These are phyloP conservation scores for Exophiala viscosa DNA, from an alignment of 2,329 filamentous ascomycete species.

Conservation along the genomic window DNA sequence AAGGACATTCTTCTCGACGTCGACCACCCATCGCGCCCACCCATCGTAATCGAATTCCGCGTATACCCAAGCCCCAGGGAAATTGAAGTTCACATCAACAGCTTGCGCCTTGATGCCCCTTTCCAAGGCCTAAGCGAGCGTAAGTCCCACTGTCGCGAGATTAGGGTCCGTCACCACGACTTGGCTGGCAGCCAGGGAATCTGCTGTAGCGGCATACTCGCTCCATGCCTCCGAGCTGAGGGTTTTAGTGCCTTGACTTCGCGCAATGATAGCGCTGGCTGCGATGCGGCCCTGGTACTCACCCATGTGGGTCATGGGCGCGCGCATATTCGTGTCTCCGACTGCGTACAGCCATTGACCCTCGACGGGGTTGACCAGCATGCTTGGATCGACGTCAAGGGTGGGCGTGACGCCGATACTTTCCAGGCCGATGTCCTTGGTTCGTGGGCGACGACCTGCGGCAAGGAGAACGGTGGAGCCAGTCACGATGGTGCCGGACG, in stretches of 20 bases:
- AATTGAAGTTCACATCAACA: constrained; percentile 1
- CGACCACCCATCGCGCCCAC: constrained; percentile 20
- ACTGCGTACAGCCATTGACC: constrained; percentile 14
- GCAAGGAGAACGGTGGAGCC: constrained; percentile 7
- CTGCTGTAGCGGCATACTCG: constrained; percentile 6
- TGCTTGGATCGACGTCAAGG: constrained; percentile 12
- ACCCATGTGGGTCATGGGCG: constrained; percentile 13
- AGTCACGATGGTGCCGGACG: background rate
- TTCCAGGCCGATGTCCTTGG: constrained; percentile 6
- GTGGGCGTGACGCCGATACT: background rate
- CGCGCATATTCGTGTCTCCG: constrained; percentile 11
- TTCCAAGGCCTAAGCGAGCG: constrained; percentile 3
- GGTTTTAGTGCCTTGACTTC: background rate
- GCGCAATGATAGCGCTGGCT: constrained; percentile 5
- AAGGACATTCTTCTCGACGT: constrained; percentile 8
- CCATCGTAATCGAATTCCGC: constrained; percentile 12
- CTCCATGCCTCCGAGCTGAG: constrained; percentile 1
- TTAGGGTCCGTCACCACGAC: constrained; percentile 13
- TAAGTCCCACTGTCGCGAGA: constrained; percentile 10
- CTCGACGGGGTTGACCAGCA: constrained; percentile 3
- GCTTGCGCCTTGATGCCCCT: constrained; percentile 7
- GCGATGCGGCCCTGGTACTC: constrained; percentile 14
- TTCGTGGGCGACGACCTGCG: constrained; percentile 6
- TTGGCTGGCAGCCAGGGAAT: constrained; percentile 8
- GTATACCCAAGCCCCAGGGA: constrained; percentile 10